Percentiles rank a stretch among this genome's conserved stretches.
Evolutionary conservation across 306 rosid genomes (phyloP).

Genomic region (Corylus avellana): DNA sequence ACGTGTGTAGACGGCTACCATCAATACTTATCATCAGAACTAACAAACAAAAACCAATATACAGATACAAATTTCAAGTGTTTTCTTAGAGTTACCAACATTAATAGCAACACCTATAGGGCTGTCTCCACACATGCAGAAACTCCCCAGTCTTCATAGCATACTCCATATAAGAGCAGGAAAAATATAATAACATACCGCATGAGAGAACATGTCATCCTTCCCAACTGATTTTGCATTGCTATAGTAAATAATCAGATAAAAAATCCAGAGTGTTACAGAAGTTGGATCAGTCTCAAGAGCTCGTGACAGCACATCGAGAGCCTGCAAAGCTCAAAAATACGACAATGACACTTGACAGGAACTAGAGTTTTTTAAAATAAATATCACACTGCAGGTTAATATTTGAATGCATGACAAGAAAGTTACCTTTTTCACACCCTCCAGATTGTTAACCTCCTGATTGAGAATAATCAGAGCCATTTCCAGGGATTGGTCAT

Average conservation of each 20-base stretch:
- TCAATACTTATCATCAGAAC: conserved; percentile 13
- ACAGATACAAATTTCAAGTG: not conserved
- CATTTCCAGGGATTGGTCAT: conserved; percentile 74
- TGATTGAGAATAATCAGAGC: conserved; percentile 80
- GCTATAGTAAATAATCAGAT: conserved; percentile 77
- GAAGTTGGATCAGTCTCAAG: conserved; percentile 77
- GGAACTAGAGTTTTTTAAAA: conserved; percentile 6
- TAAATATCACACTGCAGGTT: conserved; percentile 16
- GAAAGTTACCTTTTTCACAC: conserved; percentile 68
- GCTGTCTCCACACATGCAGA: conserved; percentile 18
- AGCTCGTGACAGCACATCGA: conserved; percentile 69
- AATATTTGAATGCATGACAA: conserved; percentile 11
- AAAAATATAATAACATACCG: conserved; percentile 69
- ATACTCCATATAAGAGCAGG: conserved; percentile 27
- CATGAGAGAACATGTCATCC: conserved; percentile 88
- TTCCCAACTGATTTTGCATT: conserved; percentile 55
- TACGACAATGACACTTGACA: conserved; percentile 16
- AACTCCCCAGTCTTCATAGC: conserved; percentile 21
- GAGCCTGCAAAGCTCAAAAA: conserved; percentile 67
- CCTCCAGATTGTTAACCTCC: conserved; percentile 62
- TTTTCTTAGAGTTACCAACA: conserved; percentile 25
- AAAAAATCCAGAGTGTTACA: conserved; percentile 66
- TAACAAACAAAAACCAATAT: conserved; percentile 18
- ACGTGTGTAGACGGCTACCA: conserved; percentile 6
- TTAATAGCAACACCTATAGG: conserved; percentile 15